Percentiles rank a stretch among this genome's conserved stretches.
Evolutionary conservation across 495 filamentous ascomycete species (phyloP).

Genomic region (Ramalina intermedia): DNA sequence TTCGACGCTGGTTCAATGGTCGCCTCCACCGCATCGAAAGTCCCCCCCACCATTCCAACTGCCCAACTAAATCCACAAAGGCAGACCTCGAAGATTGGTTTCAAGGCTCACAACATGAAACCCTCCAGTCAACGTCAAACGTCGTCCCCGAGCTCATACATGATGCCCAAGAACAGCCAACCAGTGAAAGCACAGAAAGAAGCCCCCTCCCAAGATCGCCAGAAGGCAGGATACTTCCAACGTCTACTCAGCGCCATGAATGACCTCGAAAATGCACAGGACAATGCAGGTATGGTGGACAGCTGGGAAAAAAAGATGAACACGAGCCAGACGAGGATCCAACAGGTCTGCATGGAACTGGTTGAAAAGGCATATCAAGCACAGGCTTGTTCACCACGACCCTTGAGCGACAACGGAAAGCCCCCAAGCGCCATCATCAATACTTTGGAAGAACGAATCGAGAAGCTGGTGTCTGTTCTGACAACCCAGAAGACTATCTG

Average conservation of each 20-base stretch:
- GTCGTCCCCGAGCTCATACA: no score
- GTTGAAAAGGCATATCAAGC: constrained; percentile 10
- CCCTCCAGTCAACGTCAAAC: no score
- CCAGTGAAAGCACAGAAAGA: background rate
- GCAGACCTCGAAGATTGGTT: no score
- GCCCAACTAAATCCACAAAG: no score
- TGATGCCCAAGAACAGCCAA: no score
- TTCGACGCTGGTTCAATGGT: no score
- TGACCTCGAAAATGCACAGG: constrained; percentile 14
- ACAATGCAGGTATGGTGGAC: constrained; percentile 22
- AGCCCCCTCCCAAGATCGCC: background rate
- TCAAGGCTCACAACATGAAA: no score
- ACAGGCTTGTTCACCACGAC: background rate
- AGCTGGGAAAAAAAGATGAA: constrained; percentile 15
- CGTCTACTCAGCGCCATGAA: constrained; percentile 14
- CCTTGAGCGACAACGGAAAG: background rate
- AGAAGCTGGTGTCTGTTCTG: background rate
- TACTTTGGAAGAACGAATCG: background rate
- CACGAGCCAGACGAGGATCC: constrained; percentile 3
- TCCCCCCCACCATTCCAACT: no score
- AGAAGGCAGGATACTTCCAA: background rate
- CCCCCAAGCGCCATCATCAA: background rate
- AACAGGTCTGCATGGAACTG: constrained; percentile 16
- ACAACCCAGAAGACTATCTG: constrained; percentile 24
- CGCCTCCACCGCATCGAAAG: no score